Evolutionary conservation across 441 rosid genomes (phyloP).

Genomic region (Gossypium schwendimanii): DNA sequence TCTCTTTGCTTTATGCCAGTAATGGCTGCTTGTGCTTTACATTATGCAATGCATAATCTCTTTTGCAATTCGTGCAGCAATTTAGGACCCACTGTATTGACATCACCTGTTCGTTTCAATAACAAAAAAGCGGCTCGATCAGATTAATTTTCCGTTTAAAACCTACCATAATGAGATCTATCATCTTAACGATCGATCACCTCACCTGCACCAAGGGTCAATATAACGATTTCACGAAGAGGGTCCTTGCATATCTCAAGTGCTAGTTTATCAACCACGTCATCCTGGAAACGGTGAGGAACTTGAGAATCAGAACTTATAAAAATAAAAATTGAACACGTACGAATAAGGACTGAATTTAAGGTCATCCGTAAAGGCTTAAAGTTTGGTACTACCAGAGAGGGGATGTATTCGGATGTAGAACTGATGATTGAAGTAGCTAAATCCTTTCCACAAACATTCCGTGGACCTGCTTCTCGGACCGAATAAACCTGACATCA

Average conservation of each 20-base stretch:
- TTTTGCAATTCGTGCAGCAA: slow-evolving; percentile 18
- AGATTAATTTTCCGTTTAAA: neutral
- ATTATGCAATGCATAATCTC: neutral
- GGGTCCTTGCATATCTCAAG: slow-evolving; percentile 15
- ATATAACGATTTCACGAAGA: slow-evolving; percentile 13
- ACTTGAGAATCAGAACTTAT: neutral
- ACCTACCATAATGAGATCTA: neutral
- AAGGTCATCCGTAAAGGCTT: no score
- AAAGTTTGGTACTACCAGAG: slow-evolving; percentile 17
- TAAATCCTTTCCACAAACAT: slow-evolving; percentile 26
- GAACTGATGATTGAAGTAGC: slow-evolving; percentile 19
- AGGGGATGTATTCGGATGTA: slow-evolving; percentile 21
- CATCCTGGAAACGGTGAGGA: slow-evolving; percentile 10
- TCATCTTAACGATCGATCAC: neutral
- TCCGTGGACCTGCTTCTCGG: slow-evolving; percentile 20
- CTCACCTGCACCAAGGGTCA: slow-evolving; percentile 27
- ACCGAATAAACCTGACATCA: slow-evolving; percentile 26
- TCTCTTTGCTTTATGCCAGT: neutral
- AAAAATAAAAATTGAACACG: no score
- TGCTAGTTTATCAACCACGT: slow-evolving; percentile 21
- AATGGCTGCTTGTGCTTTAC: neutral
- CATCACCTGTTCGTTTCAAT: slow-evolving; percentile 17
- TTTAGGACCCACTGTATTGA: slow-evolving; percentile 22
- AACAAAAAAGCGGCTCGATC: neutral
- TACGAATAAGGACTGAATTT: no score